phyloP scores from a whole-genome alignment of 2,329 filamentous ascomycete genomes.

The Neocatenulostroma microsporum region DNA sequence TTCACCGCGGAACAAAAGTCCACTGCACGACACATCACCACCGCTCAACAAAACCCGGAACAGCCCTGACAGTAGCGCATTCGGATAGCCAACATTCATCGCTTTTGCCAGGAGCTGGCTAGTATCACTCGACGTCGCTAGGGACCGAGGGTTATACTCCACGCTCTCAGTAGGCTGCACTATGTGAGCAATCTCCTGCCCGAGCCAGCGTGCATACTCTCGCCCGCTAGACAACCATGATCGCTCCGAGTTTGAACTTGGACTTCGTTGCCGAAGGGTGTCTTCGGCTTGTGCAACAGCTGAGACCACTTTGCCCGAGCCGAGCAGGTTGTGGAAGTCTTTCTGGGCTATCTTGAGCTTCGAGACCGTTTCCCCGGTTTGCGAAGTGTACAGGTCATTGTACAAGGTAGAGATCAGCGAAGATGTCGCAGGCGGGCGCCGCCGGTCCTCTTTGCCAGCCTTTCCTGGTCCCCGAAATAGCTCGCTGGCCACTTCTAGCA shows the following conservation, averaged over 20 bases:
- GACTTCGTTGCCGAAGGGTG: constrained; percentile 31
- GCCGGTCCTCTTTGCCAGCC: too few species aligned
- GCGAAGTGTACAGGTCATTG: too few species aligned
- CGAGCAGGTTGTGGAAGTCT: constrained; percentile 52
- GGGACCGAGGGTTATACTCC: too few species aligned
- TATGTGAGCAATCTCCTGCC: constrained; percentile 48
- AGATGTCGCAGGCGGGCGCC: too few species aligned
- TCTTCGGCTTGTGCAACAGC: constrained; percentile 53
- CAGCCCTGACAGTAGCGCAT: constrained; percentile 13
- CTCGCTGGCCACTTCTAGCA: too few species aligned
- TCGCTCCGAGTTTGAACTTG: constrained; percentile 38
- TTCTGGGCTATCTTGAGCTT: constrained; percentile 54
- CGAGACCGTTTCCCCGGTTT: too few species aligned
- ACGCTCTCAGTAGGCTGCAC: too few species aligned
- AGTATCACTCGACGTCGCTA: not conserved
- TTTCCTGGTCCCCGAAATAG: too few species aligned
- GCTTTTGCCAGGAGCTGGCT: constrained; percentile 49
- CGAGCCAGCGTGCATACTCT: constrained; percentile 65
- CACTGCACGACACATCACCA: too few species aligned
- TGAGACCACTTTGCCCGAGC: constrained; percentile 53
- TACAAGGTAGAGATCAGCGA: too few species aligned
- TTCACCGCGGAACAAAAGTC: too few species aligned
- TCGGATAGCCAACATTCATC: constrained; percentile 61
- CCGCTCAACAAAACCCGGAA: not conserved
- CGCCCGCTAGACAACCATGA: constrained; percentile 60